Base-by-base conservation (phyloP, 768 basidiomycete species). In the Boletus speciosus region DNA sequence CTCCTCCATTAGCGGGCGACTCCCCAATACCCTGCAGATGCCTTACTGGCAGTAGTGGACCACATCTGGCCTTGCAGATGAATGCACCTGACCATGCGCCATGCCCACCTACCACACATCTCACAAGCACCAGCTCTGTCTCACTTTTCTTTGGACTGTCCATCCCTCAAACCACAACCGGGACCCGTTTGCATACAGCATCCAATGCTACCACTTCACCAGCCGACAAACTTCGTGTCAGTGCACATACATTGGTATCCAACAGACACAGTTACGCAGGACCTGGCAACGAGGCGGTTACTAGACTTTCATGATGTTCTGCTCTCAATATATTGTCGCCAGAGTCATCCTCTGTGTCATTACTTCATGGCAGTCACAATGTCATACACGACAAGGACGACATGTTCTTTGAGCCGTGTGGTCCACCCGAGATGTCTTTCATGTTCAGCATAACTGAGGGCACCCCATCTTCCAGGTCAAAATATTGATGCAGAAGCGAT, bases 111-210 rank as follows among this genome's bases (percentile, higher is more conserved):
- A 64, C 83, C 39, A 76, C 66, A 43, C 81, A 85, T 35, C 75
- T 81, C 19, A 75, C 83, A 25, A 85, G 74, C 49, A 63, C 60
- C 11, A 72, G 80, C 60, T 79, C 81, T 2, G 84, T 84, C 15
- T 82, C 85, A 0, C 69, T 86, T 9, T 87, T 88, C 67, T 89
- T 88, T 62, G 86, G 85, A 2, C 70, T 71, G 1, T 65, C 70
- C 16, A 70, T 71, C 8, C 70, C 69, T 42, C 71, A 69, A 45
- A 47, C 62, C 2, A 21, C 52, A n/a, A 52, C 40, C 49, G 60
- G 61, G 61, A 39, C 63, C 11, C 66, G 56, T 35, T 54, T 61
- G 38, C 65, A 59, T 16, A 72, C 66, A 36, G 29, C 56, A 6
- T 64, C 68, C 1, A 68, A 60, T 35, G 52, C 54, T 15, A 9